Conservation (phyloP, 176 grass and related monocot genomes). For the Carex pumila region DNA sequence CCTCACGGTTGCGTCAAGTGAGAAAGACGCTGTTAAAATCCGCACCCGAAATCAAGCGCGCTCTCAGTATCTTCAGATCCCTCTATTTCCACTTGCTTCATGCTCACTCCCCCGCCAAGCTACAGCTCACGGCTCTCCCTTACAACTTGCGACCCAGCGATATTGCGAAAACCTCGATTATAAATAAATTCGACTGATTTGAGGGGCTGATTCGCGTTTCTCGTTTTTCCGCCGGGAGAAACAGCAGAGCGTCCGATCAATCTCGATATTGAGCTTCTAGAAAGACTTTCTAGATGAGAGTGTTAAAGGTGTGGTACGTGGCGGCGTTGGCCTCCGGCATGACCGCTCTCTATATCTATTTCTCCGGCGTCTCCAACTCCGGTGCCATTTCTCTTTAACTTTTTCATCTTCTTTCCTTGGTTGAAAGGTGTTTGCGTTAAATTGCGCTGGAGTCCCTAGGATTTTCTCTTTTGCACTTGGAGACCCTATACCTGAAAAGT, state of each 20-base stretch:
- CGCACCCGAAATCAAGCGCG: not conserved
- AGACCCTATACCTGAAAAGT: not conserved
- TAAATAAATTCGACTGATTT: not conserved
- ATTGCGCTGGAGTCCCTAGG: not conserved
- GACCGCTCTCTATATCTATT: slow-evolving; percentile 65
- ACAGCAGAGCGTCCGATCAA: not conserved
- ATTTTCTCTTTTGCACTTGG: not conserved
- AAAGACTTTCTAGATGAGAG: slow-evolving; percentile 1
- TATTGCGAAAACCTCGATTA: not conserved
- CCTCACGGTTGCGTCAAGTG: too few species aligned
- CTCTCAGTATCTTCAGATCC: not conserved
- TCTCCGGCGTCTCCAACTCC: slow-evolving; percentile 57
- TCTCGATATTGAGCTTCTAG: not conserved
- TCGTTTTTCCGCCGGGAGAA: not conserved
- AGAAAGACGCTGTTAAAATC: too few species aligned
- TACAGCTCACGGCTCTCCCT: not conserved
- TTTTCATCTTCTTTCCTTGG: not conserved
- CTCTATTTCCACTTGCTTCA: not conserved
- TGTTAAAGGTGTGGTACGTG: slow-evolving; percentile 23
- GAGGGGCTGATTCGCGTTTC: not conserved
- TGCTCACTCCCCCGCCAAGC: not conserved
- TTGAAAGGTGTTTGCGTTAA: slow-evolving; percentile 13
- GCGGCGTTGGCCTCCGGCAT: slow-evolving; percentile 50
- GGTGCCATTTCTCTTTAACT: slow-evolving; percentile 10
- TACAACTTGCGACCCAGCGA: not conserved